These are phyloP conservation scores for Teratosphaeria viscida DNA, from an alignment of 2,329 filamentous ascomycete genomes.

Conservation along the genomic window DNA sequence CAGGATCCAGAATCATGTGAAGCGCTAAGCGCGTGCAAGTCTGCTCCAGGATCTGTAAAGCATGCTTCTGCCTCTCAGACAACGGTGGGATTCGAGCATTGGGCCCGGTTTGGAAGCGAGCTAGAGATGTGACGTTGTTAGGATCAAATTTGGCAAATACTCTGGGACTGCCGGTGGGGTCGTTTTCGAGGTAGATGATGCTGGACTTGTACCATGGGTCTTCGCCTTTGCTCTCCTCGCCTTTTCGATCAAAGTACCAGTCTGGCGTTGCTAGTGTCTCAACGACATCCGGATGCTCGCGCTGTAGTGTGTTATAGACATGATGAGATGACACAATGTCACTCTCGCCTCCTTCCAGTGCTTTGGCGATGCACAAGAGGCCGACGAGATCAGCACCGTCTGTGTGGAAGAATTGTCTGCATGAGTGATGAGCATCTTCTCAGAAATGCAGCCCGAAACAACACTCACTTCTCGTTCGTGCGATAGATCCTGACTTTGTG, in stretches of 20 bases:
- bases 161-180: conserved; percentile 44
- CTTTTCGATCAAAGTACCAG: conserved; percentile 91
- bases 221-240: conserved; percentile 64
- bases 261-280: conserved; percentile 64
- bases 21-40: conserved; percentile 63
- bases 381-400: conserved; percentile 78
- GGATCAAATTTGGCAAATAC: conserved; percentile 85
- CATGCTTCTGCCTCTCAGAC: conserved; percentile 57
- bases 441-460: not conserved
- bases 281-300: conserved; percentile 66
- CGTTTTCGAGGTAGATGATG: conserved; percentile 68
- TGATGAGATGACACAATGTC: conserved; percentile 70
- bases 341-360: conserved; percentile 71
- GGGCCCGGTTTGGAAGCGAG: conserved; percentile 57
- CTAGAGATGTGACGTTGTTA: conserved; percentile 70
- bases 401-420: conserved; percentile 77
- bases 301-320: conserved; percentile 71
- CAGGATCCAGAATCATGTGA: conserved; percentile 78
- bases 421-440: conserved; percentile 31
- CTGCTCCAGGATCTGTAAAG: conserved; percentile 60
- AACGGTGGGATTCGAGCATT: conserved; percentile 55
- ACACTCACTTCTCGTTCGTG: conserved; percentile 35
- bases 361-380: conserved; percentile 67
- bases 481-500: conserved; percentile 85
- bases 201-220: conserved; percentile 33